Base-by-base conservation (phyloP, 2,329 filamentous ascomycete species). In the Ceratocystiopsis minuta region DNA sequence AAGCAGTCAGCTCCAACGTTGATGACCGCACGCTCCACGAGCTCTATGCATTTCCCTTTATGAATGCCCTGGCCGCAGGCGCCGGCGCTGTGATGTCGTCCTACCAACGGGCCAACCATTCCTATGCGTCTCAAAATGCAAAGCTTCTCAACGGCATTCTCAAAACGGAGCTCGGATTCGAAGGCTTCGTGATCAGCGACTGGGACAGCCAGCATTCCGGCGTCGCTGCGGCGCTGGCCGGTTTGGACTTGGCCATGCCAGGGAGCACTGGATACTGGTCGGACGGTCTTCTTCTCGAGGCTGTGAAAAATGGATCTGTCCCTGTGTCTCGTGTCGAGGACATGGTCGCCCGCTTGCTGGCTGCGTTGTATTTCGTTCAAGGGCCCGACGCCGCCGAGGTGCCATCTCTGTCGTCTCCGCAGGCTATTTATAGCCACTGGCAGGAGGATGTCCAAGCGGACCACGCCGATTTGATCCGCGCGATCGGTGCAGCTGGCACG, bases 171-270 rank as follows among this genome's bases (percentile, higher is more conserved):
- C 63, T 80, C 1, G 75, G 72, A 16, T 80, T 80, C 59, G 73
- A 75, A 48, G 75, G 75, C 0, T 77, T 76, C 49, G 66, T 79
- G 35, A 66, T 74, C 63, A 66, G 63, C 34, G 76, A 60, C 37
- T 60, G 57, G 57, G 64, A 71, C 49, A 83, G 80, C 5, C 79
- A 85, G 51, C 80, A 87, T 52, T 65, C 73, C 4, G 80, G 81
- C 6, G 65, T 74, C 32, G 64, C 73, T 18, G 72, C 68, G 33
- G 78, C 81, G 3, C 64, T 74, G 31, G 80, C 81, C 18, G 84
- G 83, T 34, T 64, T 90, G 20, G 84, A 92, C 57, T 93, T 94
- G 79, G 83, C 75, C 6, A 80, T 85, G 59, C 77, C 90, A 51
- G 93, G 13, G 4, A 33, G 32, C 32, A 6, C 32, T 4, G 32